Percentiles rank a stretch among this genome's conserved stretches.
Evolutionary conservation across 768 basidiomycete species (phyloP).

Genomic region (Lactarius akahatsu): DNA sequence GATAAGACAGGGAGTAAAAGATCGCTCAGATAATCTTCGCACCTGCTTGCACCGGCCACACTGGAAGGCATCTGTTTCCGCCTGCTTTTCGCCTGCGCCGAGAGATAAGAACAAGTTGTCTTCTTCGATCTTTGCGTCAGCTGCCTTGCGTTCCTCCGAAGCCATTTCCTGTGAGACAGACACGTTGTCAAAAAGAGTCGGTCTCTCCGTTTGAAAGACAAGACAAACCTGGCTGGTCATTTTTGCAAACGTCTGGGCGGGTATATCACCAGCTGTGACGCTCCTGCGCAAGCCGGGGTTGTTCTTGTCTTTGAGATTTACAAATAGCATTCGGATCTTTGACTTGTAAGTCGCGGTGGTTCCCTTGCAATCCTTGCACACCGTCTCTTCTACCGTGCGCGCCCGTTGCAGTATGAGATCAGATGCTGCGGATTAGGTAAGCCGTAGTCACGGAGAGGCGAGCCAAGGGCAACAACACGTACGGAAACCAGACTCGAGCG

Average conservation of each 20-base stretch:
- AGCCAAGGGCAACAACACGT: slow-evolving; percentile 40
- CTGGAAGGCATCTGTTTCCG: slow-evolving; percentile 98
- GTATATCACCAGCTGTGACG: slow-evolving; percentile 79
- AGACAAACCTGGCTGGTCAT: slow-evolving; percentile 78
- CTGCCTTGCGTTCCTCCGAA: slow-evolving; percentile 84
- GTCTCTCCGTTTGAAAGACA: slow-evolving; percentile 29
- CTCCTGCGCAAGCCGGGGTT: slow-evolving; percentile 85
- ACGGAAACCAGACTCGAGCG: slow-evolving; percentile 86
- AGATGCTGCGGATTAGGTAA: slow-evolving; percentile 45
- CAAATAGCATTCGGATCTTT: slow-evolving; percentile 85
- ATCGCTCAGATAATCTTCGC: slow-evolving; percentile 23
- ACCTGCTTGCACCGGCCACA: slow-evolving; percentile 93
- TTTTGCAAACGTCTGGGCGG: slow-evolving; percentile 63
- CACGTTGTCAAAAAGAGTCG: background rate
- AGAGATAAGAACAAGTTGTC: slow-evolving; percentile 90
- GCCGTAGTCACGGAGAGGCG: slow-evolving; percentile 5
- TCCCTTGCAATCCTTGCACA: slow-evolving; percentile 47
- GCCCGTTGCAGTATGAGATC: slow-evolving; percentile 69
- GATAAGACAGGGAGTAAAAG: background rate
- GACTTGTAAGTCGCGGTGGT: slow-evolving; percentile 55
- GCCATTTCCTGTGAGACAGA: slow-evolving; percentile 79
- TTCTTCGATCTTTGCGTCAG: slow-evolving; percentile 76
- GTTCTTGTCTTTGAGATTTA: slow-evolving; percentile 94
- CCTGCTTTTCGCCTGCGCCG: slow-evolving; percentile 84
- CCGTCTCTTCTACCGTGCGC: slow-evolving; percentile 66